Evolutionary conservation across 139 green algal species (phyloP).

Genomic region (Picochlorum sp.): DNA sequence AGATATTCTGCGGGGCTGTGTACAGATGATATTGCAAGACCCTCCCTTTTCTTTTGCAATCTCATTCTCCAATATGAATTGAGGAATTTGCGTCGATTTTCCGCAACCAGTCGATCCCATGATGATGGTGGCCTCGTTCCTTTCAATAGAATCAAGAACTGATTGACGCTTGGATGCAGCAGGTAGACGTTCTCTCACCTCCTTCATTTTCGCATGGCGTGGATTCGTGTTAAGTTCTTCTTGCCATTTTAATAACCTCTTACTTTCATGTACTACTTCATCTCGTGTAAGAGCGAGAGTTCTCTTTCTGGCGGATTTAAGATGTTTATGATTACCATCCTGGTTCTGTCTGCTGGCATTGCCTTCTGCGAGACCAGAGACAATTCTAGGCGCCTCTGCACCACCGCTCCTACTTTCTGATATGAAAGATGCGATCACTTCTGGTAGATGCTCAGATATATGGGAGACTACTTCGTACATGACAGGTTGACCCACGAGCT

Average conservation of each 20-base stretch:
- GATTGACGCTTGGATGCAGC: slow-evolving; percentile 38
- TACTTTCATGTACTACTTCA: slow-evolving; percentile 33
- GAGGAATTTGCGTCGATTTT: slow-evolving; percentile 85
- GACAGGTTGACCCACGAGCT: slow-evolving; percentile 38
- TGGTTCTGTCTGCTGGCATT: no score
- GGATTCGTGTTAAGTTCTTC: slow-evolving; percentile 12
- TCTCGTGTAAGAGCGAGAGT: no score
- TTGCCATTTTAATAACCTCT: slow-evolving; percentile 31
- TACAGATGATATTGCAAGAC: slow-evolving; percentile 73
- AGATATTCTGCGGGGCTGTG: slow-evolving; percentile 82
- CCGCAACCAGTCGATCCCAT: slow-evolving; percentile 84
- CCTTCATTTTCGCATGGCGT: slow-evolving; percentile 35
- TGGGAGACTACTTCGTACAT: slow-evolving; percentile 46
- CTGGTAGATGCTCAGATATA: slow-evolving; percentile 27
- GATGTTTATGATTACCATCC: no score
- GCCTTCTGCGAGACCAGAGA: no score
- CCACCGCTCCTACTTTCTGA: not conserved
- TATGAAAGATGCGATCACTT: not conserved
- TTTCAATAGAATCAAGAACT: slow-evolving; percentile 47
- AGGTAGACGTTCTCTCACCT: slow-evolving; percentile 42
- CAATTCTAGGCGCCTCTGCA: not conserved
- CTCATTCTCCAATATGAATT: slow-evolving; percentile 66
- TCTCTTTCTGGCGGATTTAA: no score
- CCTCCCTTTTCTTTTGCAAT: slow-evolving; percentile 41
- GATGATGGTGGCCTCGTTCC: slow-evolving; percentile 67